phyloP scores from a whole-genome alignment of 2,329 filamentous ascomycete genomes.

The Helicocarpus griseus region DNA sequence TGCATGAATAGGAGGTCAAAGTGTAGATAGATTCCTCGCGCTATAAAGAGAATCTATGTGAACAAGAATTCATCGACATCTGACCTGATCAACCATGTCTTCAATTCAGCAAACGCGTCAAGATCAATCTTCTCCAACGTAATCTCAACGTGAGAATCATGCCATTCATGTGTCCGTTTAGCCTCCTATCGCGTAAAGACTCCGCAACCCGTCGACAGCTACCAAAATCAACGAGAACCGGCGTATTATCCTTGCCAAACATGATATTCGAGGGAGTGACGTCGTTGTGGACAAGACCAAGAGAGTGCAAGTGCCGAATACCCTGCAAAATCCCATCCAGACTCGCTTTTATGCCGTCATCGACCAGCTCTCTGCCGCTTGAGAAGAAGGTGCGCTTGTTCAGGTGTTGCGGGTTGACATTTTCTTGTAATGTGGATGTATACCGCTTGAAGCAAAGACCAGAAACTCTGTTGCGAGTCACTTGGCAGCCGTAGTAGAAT shows the following conservation, averaged over 20 bases:
- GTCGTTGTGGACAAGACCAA: conserved; percentile 22
- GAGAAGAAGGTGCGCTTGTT: conserved; percentile 11
- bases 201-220: conserved; percentile 18
- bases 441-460: conserved; percentile 20
- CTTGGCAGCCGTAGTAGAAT: conserved; percentile 15
- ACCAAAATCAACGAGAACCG: conserved; percentile 24
- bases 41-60: no score
- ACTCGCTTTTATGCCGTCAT: no score
- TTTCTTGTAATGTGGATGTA: conserved; percentile 14
- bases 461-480: conserved; percentile 14
- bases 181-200: conserved; percentile 10
- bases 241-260: conserved; percentile 16
- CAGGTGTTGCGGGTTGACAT: conserved; percentile 14
- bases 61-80: no score
- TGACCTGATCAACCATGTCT: no score
- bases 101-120: no score
- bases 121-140: no score
- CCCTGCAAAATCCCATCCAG: conserved; percentile 16
- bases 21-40: no score
- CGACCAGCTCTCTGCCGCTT: no score
- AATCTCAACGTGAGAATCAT: no score
- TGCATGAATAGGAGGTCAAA: no score
- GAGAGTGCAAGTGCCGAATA: conserved; percentile 22
- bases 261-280: conserved; percentile 25
- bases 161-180: conserved; percentile 16